Evolutionary conservation across 1,284 basidiomycete genomes (phyloP).

Genomic region (Schizophyllum amplum): DNA sequence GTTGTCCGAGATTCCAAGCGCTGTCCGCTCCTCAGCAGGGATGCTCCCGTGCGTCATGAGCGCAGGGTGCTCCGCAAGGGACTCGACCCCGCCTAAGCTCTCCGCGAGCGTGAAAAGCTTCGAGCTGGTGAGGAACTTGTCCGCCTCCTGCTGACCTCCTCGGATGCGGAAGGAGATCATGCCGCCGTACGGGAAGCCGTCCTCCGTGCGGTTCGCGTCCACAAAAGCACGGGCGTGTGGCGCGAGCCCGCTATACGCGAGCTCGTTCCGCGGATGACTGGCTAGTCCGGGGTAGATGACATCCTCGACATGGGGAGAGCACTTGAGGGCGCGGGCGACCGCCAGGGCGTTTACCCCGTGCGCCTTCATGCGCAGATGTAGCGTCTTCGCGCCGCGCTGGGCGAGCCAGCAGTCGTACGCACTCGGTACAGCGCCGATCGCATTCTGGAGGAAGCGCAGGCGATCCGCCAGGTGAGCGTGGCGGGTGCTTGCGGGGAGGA

Average conservation of each 20-base stretch:
- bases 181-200: slow-evolving; percentile 76
- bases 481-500: slow-evolving; percentile 46
- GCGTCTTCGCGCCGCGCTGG: slow-evolving; percentile 87
- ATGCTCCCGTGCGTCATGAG: slow-evolving; percentile 83
- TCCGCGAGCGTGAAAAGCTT: slow-evolving; percentile 83
- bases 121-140: slow-evolving; percentile 63
- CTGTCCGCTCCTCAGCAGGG: slow-evolving; percentile 58
- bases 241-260: slow-evolving; percentile 59
- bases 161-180: slow-evolving; percentile 73
- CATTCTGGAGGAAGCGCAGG: slow-evolving; percentile 89
- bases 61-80: slow-evolving; percentile 77
- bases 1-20: slow-evolving; percentile 75
- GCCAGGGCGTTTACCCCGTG: slow-evolving; percentile 82
- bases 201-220: slow-evolving; percentile 19
- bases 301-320: slow-evolving; percentile 53
- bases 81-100: slow-evolving; percentile 88
- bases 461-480: slow-evolving; percentile 39
- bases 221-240: slow-evolving; percentile 49
- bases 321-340: slow-evolving; percentile 62
- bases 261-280: slow-evolving; percentile 48
- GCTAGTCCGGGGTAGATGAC: slow-evolving; percentile 86
- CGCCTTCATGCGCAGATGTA: slow-evolving; percentile 79
- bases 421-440: slow-evolving; percentile 82
- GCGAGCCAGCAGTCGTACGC: slow-evolving; percentile 90
- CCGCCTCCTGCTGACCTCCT: slow-evolving; percentile 46